Percentiles rank a stretch among this genome's conserved stretches.
Evolutionary conservation across 495 filamentous ascomycete genomes (phyloP).

Genomic region (Glonium stellatum): DNA sequence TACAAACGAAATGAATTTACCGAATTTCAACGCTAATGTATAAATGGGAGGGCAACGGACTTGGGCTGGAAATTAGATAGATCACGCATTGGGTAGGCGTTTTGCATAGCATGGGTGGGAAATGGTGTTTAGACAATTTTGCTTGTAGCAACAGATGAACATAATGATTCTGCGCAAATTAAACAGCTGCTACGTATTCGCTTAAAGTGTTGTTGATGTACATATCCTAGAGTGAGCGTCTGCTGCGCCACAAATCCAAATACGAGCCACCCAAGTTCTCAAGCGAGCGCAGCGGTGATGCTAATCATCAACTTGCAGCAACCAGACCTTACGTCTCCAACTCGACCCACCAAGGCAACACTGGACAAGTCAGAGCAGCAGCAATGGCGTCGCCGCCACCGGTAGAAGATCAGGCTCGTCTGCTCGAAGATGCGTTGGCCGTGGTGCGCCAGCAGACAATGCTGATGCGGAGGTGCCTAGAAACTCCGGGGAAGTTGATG

Average conservation of each 20-base stretch:
- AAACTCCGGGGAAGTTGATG: slow-evolving; percentile 98
- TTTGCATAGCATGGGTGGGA: neutral
- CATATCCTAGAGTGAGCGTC: neutral
- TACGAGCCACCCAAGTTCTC: neutral
- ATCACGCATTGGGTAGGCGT: slow-evolving; percentile 1
- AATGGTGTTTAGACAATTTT: neutral
- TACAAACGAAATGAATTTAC: neutral
- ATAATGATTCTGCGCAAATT: too few relatives aligned
- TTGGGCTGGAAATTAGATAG: neutral
- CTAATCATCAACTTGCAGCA: neutral
- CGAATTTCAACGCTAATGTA: neutral
- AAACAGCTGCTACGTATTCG: neutral
- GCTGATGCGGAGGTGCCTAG: slow-evolving; percentile 94
- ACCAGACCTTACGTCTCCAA: neutral
- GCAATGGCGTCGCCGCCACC: slow-evolving; percentile 33
- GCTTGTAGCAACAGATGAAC: too few relatives aligned
- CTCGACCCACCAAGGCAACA: neutral
- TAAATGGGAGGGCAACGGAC: neutral
- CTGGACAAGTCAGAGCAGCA: neutral
- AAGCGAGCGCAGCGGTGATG: neutral
- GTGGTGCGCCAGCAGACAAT: slow-evolving; percentile 93
- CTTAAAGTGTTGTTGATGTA: neutral
- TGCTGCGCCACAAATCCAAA: neutral
- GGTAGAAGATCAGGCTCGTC: slow-evolving; percentile 82
- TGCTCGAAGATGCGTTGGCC: slow-evolving; percentile 93